phyloP scores from a whole-genome alignment of 2,329 filamentous ascomycete genomes.

The Colletotrichum zoysiae region DNA sequence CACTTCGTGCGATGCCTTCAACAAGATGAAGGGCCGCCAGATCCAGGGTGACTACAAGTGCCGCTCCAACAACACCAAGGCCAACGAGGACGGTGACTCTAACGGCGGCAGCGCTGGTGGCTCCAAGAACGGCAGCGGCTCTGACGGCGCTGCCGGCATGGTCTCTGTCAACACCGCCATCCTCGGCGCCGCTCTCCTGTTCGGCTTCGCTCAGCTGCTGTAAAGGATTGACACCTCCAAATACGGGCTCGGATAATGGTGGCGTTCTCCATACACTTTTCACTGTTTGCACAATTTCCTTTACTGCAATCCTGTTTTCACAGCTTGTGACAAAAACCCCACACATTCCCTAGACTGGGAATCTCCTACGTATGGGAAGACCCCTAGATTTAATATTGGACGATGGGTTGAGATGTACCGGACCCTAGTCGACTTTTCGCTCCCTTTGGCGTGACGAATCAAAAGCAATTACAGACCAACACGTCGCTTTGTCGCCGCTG shows the following conservation, averaged over 20 bases:
- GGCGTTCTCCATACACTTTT: conserved; percentile 44
- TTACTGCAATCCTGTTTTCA: conserved; percentile 35
- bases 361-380: conserved; percentile 55
- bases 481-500: conserved; percentile 15
- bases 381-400: conserved; percentile 60
- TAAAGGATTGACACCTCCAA: conserved; percentile 51
- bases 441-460: conserved; percentile 43
- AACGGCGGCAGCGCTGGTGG: conserved; percentile 48
- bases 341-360: conserved; percentile 40
- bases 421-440: conserved; percentile 47
- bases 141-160: conserved; percentile 58
- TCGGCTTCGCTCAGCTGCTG: conserved; percentile 64
- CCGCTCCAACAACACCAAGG: conserved; percentile 63
- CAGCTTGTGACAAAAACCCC: conserved; percentile 33
- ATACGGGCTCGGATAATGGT: conserved; percentile 41
- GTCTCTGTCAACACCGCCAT: conserved; percentile 61
- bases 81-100: conserved; percentile 60
- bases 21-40: conserved; percentile 55
- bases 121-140: conserved; percentile 47
- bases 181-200: conserved; percentile 61
- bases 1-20: conserved; percentile 66
- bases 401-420: conserved; percentile 41
- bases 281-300: conserved; percentile 41
- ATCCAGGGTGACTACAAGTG: conserved; percentile 65
- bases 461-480: conserved; percentile 30